These are phyloP conservation scores for Trichopus zeylanicus DNA, from an alignment of 116 monocot species.

Conservation along the genomic window DNA sequence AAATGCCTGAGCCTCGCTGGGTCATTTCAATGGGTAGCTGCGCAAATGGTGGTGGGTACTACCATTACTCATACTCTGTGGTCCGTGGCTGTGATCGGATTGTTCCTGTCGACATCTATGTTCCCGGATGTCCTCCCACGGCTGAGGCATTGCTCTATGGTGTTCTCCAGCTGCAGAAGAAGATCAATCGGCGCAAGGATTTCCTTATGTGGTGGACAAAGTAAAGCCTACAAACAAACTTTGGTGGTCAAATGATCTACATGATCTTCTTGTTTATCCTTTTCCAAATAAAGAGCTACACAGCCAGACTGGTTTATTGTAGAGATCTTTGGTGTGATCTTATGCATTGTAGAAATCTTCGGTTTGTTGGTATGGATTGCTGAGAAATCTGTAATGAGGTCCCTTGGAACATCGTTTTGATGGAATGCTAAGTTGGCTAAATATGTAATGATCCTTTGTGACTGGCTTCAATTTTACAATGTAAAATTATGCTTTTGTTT, in stretches of 20 bases:
- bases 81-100: conserved; percentile 96
- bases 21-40: conserved; percentile 99
- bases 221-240: conserved; percentile 17
- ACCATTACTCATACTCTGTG: conserved; percentile 97
- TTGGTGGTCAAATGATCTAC: not conserved
- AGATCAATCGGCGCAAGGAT: conserved; percentile 90
- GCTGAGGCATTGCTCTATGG: conserved; percentile 94
- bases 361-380: no score
- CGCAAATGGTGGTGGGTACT: conserved; percentile 97
- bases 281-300: no score
- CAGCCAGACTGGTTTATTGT: no score
- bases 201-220: conserved; percentile 98
- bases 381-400: no score
- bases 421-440: no score
- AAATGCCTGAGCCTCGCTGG: conserved; percentile 98
- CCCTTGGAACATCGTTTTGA: no score
- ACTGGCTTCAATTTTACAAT: no score
- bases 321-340: no score
- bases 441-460: no score
- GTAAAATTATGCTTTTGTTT: no score
- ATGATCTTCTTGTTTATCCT: not conserved
- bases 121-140: conserved; percentile 94
- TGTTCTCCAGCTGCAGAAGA: conserved; percentile 97
- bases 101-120: conserved; percentile 97
- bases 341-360: no score